Evolutionary conservation across 106 monocot species (phyloP).

Genomic region (Phalaenopsis aphrodite): DNA sequence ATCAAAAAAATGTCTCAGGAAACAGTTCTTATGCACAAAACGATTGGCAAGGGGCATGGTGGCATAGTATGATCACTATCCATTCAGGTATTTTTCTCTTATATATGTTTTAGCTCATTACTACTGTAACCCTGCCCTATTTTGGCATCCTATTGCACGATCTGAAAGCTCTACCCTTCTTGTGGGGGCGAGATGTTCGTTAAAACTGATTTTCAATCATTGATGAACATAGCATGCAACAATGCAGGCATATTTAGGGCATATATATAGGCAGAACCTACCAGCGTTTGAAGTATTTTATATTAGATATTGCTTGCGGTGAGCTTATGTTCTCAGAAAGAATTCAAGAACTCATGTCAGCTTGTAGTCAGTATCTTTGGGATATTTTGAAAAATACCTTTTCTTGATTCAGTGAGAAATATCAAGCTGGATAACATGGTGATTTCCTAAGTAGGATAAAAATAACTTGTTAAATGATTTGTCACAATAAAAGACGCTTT

Average conservation of each 20-base stretch:
- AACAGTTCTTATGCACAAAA: constrained; percentile 75
- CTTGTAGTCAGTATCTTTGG: not conserved
- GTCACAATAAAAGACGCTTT: not conserved
- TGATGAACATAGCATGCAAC: not conserved
- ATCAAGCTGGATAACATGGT: not conserved
- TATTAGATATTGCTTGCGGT: not conserved
- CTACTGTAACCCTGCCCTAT: not conserved
- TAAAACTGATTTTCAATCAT: not conserved
- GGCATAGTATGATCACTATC: constrained; percentile 56
- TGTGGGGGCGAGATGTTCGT: not conserved
- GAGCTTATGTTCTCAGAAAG: not conserved
- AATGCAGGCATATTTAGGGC: not conserved
- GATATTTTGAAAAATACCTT: not conserved
- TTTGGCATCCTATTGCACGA: not conserved
- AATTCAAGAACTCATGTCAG: not conserved
- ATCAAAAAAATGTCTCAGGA: constrained; percentile 25
- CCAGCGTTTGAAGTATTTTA: not conserved
- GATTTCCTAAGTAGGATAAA: not conserved
- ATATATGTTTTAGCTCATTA: not conserved
- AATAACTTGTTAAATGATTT: not conserved
- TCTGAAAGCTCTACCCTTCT: not conserved
- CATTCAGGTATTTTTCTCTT: constrained; percentile 48
- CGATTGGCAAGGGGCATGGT: constrained; percentile 99
- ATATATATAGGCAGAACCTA: not conserved
- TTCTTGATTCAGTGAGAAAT: not conserved